Evolutionary conservation across 139 green algal species (phyloP).

Genomic region (Haematococcus lacustris): DNA sequence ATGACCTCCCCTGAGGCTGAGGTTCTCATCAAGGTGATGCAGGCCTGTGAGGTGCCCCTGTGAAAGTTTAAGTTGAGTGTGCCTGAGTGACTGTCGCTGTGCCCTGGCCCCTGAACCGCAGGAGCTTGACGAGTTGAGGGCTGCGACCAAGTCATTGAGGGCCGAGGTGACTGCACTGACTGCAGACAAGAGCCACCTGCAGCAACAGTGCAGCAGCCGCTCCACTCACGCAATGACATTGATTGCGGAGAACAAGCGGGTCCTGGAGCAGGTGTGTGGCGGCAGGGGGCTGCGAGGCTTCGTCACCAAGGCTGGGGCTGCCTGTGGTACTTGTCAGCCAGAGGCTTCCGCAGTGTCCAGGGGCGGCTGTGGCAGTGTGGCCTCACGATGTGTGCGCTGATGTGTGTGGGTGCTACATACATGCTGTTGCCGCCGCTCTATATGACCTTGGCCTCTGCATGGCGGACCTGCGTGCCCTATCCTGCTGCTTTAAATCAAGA

Average conservation of each 20-base stretch:
- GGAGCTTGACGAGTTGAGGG: conserved; percentile 22
- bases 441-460: background rate
- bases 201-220: conserved; percentile 29
- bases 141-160: conserved; percentile 12
- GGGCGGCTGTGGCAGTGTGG: background rate
- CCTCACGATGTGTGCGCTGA: too few species aligned
- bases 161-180: conserved; percentile 20
- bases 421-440: background rate
- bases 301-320: background rate
- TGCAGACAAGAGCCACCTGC: conserved; percentile 24
- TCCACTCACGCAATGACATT: conserved; percentile 42
- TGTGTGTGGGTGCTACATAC: too few species aligned
- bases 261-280: conserved; percentile 38
- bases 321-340: background rate
- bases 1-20: too few species aligned
- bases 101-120: too few species aligned
- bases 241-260: conserved; percentile 39
- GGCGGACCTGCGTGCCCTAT: too few species aligned
- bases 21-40: too few species aligned
- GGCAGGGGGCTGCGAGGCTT: background rate
- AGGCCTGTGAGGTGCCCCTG: too few species aligned
- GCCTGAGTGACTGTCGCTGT: too few species aligned
- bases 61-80: too few species aligned
- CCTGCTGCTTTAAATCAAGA: background rate
- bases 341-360: background rate